Evolutionary conservation across 768 basidiomycete species (phyloP).

Genomic region (Suillus decipiens): DNA sequence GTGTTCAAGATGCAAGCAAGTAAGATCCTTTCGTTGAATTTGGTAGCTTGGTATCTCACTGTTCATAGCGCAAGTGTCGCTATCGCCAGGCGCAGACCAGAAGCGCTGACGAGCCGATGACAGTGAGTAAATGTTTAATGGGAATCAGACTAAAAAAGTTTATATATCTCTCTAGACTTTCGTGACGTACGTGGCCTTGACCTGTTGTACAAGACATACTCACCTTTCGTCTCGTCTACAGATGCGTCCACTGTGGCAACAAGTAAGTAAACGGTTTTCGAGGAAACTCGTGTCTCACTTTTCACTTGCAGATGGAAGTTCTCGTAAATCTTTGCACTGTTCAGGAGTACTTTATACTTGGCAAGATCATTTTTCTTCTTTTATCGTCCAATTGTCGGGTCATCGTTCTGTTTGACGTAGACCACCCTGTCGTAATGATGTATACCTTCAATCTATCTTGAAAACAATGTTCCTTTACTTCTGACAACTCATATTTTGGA

Average conservation of each 20-base stretch:
- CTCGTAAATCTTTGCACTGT: conserved; percentile 39
- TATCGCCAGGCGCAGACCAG: conserved; percentile 97
- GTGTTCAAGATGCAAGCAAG: conserved; percentile 92
- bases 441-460: conserved; percentile 22
- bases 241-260: conserved; percentile 70
- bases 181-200: conserved; percentile 64
- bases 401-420: conserved; percentile 4
- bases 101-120: conserved; percentile 99
- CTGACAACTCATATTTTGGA: conserved; percentile 9
- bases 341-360: neutral
- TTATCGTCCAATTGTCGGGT: conserved; percentile 6
- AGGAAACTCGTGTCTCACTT: neutral
- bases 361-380: conserved; percentile 5
- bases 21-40: conserved; percentile 26
- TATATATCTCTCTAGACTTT: conserved; percentile 60
- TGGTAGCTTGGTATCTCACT: conserved; percentile 1
- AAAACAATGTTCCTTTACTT: conserved; percentile 9
- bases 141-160: neutral
- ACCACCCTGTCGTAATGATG: conserved; percentile 17
- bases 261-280: conserved; percentile 35
- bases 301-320: conserved; percentile 57
- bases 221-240: conserved; percentile 22
- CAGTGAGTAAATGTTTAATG: conserved; percentile 50
- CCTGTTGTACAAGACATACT: conserved; percentile 10
- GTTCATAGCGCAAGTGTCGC: conserved; percentile 71